phyloP scores from a whole-genome alignment of 371 early-diverging fungal genomes.

The Fennellomyces sp. region DNA sequence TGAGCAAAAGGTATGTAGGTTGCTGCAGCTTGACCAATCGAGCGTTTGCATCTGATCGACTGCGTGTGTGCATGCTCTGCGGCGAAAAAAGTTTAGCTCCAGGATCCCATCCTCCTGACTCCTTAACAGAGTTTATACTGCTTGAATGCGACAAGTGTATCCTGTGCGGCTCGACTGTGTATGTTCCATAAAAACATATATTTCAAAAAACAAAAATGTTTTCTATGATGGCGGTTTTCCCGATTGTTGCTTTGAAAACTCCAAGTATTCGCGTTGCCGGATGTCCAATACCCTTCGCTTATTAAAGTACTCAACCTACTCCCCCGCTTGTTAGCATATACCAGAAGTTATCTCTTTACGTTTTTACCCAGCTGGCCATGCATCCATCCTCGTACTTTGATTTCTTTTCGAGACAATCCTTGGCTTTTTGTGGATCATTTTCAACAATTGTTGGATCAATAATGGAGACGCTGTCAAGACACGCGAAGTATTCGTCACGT shows the following conservation, averaged over 20 bases:
- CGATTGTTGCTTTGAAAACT: slow-evolving; percentile 42
- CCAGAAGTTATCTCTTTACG: no score
- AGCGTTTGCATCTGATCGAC: neutral
- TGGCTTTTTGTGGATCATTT: slow-evolving; percentile 43
- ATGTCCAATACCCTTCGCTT: slow-evolving; percentile 52
- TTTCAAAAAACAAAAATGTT: neutral
- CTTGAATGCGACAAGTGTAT: slow-evolving; percentile 4
- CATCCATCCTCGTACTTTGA: slow-evolving; percentile 50
- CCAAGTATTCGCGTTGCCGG: slow-evolving; percentile 50
- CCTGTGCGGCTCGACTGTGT: neutral
- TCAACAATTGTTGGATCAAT: slow-evolving; percentile 53
- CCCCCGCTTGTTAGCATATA: no score
- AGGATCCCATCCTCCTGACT: neutral
- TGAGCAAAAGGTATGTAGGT: neutral
- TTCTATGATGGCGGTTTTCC: neutral
- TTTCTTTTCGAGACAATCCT: slow-evolving; percentile 44
- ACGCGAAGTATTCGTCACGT: slow-evolving; percentile 60
- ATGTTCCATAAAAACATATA: neutral
- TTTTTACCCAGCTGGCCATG: slow-evolving; percentile 56
- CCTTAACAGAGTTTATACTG: neutral
- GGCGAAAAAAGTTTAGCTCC: slow-evolving; percentile 4
- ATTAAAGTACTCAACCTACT: slow-evolving; percentile 58
- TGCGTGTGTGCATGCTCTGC: neutral
- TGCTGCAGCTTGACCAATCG: neutral
- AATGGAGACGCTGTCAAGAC: slow-evolving; percentile 53